Evolutionary conservation across 805 yeast genomes (phyloP).

Genomic region (Pachysolen tannophilus): DNA sequence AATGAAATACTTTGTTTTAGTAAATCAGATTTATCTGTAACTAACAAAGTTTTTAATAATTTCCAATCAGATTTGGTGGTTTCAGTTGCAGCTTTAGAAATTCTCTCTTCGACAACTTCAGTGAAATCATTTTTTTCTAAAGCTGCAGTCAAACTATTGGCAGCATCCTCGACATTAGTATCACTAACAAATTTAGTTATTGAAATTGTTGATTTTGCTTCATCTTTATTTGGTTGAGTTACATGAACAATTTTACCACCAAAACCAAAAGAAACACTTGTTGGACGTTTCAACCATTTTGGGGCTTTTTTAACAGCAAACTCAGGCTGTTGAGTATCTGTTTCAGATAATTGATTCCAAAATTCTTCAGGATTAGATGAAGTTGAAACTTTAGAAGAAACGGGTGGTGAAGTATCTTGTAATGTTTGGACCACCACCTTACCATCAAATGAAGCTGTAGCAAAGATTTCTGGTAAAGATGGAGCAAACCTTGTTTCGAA

Average conservation of each 20-base stretch:
- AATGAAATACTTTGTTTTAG: slow-evolving; percentile 34
- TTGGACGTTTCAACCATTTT: slow-evolving; percentile 71
- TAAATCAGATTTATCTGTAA: slow-evolving; percentile 41
- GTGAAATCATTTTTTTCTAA: slow-evolving; percentile 46
- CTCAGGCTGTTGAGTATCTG: slow-evolving; percentile 67
- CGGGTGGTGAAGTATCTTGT: slow-evolving; percentile 72
- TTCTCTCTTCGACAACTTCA: slow-evolving; percentile 46
- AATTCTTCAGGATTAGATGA: slow-evolving; percentile 48
- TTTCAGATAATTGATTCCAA: slow-evolving; percentile 70
- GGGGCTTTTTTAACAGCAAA: slow-evolving; percentile 79
- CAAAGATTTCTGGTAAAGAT: slow-evolving; percentile 79
- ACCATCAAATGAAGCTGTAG: slow-evolving; percentile 83
- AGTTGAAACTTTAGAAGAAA: slow-evolving; percentile 31
- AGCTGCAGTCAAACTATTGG: slow-evolving; percentile 43
- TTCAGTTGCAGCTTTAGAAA: slow-evolving; percentile 29
- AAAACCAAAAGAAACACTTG: slow-evolving; percentile 79
- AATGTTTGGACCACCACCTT: slow-evolving; percentile 73
- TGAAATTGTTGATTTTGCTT: slow-evolving; percentile 30
- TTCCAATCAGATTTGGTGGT: slow-evolving; percentile 57
- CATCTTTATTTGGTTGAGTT: slow-evolving; percentile 26
- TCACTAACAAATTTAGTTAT: slow-evolving; percentile 35
- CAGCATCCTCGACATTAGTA: slow-evolving; percentile 25
- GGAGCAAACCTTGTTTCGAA: slow-evolving; percentile 88
- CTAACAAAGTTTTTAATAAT: slow-evolving; percentile 42
- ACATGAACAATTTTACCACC: slow-evolving; percentile 81